Evolutionary conservation across 257 asterid species (phyloP).

Genomic region (Asclepias syriaca): DNA sequence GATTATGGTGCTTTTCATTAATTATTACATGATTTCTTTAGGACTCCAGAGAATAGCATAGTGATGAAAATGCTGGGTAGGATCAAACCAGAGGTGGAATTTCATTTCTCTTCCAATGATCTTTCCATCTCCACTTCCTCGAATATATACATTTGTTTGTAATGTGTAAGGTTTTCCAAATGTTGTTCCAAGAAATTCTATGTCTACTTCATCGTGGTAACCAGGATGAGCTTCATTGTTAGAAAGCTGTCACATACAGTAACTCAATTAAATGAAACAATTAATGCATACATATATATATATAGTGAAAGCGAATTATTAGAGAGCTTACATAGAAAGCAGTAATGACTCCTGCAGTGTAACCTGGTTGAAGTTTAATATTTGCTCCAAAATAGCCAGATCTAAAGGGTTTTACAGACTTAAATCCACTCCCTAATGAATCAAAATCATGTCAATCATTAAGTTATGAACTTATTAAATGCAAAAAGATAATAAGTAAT

Average conservation of each 20-base stretch:
- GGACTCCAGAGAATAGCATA: conserved; percentile 86
- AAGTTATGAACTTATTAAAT: background rate
- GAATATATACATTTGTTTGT: conserved; percentile 83
- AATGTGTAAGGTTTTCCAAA: conserved; percentile 90
- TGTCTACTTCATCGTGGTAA: conserved; percentile 87
- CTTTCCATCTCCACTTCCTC: conserved; percentile 91
- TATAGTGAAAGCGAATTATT: too few species aligned
- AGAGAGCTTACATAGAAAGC: conserved; percentile 67
- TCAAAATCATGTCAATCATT: too few species aligned
- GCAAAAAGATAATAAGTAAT: background rate
- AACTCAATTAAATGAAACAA: too few species aligned
- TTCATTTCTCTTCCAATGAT: conserved; percentile 89
- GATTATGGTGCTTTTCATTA: background rate
- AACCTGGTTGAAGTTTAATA: conserved; percentile 86
- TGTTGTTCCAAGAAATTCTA: conserved; percentile 88
- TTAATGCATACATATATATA: too few species aligned
- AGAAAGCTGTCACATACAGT: conserved; percentile 47
- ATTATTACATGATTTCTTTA: conserved; percentile 63
- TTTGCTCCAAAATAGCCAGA: conserved; percentile 92
- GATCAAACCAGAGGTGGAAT: conserved; percentile 95
- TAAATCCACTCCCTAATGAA: conserved; percentile 83
- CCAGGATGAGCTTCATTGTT: conserved; percentile 91
- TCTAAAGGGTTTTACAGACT: conserved; percentile 85
- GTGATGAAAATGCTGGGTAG: conserved; percentile 73
- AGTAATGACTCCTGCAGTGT: conserved; percentile 96